Conservation (phyloP, 164 flowering plant species). For the Chloranthus sessilifolius region DNA sequence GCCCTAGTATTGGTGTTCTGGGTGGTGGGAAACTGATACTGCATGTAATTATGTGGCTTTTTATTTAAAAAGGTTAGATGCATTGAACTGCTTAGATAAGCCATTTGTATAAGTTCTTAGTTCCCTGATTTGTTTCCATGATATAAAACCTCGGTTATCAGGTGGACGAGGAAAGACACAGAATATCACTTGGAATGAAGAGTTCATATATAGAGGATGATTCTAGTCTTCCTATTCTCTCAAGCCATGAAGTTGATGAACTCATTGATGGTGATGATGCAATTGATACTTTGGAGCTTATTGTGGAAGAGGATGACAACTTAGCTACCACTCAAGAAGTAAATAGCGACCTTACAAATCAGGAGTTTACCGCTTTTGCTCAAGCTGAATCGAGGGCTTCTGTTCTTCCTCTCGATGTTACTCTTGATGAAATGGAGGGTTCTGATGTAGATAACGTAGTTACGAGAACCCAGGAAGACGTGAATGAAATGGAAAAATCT, state of each 20-base stretch:
- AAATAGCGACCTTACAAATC: constrained; percentile 23
- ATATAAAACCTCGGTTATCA: constrained; percentile 16
- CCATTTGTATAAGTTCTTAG: not conserved
- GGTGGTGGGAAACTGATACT: too few species aligned
- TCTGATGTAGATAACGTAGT: constrained; percentile 24
- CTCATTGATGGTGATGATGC: constrained; percentile 13
- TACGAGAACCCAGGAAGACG: constrained; percentile 19
- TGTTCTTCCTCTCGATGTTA: constrained; percentile 81
- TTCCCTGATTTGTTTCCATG: not conserved
- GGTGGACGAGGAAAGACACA: constrained; percentile 67
- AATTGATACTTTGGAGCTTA: constrained; percentile 8
- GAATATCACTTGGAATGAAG: constrained; percentile 92
- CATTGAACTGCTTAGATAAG: not conserved
- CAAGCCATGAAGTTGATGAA: constrained; percentile 20
- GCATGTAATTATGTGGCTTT: not conserved
- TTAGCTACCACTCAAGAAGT: constrained; percentile 8
- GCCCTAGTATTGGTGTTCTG: too few species aligned
- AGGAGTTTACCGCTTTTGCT: constrained; percentile 24
- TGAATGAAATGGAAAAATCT: constrained; percentile 12
- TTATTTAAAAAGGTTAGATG: not conserved
- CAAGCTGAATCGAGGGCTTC: constrained; percentile 65
- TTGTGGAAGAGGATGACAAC: constrained; percentile 6
- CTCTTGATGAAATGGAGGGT: constrained; percentile 61
- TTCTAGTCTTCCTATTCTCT: constrained; percentile 9
- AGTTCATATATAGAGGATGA: constrained; percentile 34